These are phyloP conservation scores for Pseudocercospora fuligena DNA, from an alignment of 2,329 filamentous ascomycete genomes.

Conservation along the genomic window DNA sequence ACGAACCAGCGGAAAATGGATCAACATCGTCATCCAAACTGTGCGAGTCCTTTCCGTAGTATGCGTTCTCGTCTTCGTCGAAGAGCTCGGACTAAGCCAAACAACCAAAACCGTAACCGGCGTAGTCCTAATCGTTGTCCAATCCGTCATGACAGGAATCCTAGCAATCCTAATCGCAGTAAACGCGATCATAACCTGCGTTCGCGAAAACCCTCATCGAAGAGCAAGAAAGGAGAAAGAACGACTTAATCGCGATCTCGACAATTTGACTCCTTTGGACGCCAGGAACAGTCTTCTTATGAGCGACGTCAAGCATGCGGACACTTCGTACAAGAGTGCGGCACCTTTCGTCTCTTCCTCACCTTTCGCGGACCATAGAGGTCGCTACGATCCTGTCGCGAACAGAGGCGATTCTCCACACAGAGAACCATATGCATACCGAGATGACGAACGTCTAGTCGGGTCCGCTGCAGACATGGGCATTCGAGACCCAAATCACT, in stretches of 20 bases:
- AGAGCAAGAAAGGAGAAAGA: conserved; percentile 87
- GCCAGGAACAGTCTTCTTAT: conserved; percentile 85
- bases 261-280: conserved; percentile 84
- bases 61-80: conserved; percentile 91
- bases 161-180: conserved; percentile 86
- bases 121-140: conserved; percentile 89
- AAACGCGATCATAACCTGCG: conserved; percentile 83
- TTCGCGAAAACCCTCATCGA: conserved; percentile 87
- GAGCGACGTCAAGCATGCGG: conserved; percentile 59
- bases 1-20: conserved; percentile 83
- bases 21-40: conserved; percentile 90
- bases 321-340: conserved; percentile 35
- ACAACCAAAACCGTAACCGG: conserved; percentile 94
- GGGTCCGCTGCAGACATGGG: conserved; percentile 41
- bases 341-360: conserved; percentile 37
- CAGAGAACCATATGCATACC: not conserved
- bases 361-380: conserved; percentile 38
- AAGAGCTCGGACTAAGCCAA: conserved; percentile 85
- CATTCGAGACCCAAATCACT: conserved; percentile 19
- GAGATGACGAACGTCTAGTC: conserved; percentile 38
- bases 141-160: conserved; percentile 79
- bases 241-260: conserved; percentile 76
- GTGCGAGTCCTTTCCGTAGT: conserved; percentile 86
- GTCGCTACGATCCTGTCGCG: conserved; percentile 40
- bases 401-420: conserved; percentile 31